phyloP scores from a whole-genome alignment of 129 eudicot genomes.

The Sambucus nigra region DNA sequence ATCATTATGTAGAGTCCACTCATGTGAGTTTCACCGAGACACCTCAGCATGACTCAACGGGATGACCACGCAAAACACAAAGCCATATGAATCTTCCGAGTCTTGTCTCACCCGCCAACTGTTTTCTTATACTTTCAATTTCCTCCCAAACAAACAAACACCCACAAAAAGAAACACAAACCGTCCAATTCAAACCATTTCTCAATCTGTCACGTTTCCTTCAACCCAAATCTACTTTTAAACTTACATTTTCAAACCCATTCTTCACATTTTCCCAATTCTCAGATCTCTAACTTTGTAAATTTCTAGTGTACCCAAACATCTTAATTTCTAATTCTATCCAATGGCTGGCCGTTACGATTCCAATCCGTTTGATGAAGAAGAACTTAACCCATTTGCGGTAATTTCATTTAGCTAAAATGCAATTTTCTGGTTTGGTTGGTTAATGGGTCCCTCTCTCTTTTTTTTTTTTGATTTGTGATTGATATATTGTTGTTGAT shows the following conservation, averaged over 20 bases:
- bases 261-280: not conserved
- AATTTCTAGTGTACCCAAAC: not conserved
- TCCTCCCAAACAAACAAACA: not conserved
- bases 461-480: not conserved
- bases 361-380: constrained; percentile 77
- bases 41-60: no score
- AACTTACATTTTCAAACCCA: not conserved
- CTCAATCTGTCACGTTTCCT: constrained; percentile 3
- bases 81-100: not conserved
- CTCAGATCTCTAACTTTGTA: constrained; percentile 20
- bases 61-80: no score
- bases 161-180: not conserved
- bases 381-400: constrained; percentile 82
- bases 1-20: no score
- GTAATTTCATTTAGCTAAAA: constrained; percentile 22
- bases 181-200: not conserved
- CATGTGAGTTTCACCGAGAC: no score
- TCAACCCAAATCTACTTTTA: not conserved
- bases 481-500: not conserved
- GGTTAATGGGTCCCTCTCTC: not conserved
- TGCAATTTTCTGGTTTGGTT: not conserved
- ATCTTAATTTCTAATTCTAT: constrained; percentile 2
- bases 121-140: not conserved
- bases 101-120: not conserved
- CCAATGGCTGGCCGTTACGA: constrained; percentile 59